These are phyloP conservation scores for Phytophthora constricta DNA, from an alignment of 352 stramenopile species.

Conservation along the genomic window DNA sequence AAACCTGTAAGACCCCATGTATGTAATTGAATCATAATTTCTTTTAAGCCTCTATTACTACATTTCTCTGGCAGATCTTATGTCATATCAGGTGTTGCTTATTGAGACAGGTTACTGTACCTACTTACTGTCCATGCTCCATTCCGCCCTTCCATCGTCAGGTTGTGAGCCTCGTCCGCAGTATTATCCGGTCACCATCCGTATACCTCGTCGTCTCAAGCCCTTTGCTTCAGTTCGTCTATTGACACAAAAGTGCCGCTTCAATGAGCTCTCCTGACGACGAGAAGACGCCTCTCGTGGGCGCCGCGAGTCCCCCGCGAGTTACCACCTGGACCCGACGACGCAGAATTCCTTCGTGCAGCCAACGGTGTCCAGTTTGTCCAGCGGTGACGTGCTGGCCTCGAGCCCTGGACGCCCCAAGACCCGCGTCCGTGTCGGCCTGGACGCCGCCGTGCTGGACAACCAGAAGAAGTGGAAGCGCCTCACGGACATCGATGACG, in stretches of 20 bases:
- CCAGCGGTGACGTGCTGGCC: slow-evolving; percentile 2
- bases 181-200: neutral
- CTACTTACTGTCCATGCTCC: too few relatives aligned
- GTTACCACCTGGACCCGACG: slow-evolving; percentile 14
- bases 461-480: slow-evolving; percentile 88
- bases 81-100: too few relatives aligned
- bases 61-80: too few relatives aligned
- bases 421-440: slow-evolving; percentile 55
- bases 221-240: neutral
- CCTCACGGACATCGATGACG: slow-evolving; percentile 74
- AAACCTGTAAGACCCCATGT: too few relatives aligned
- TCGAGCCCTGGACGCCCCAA: slow-evolving; percentile 30
- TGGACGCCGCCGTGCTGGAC: slow-evolving; percentile 72
- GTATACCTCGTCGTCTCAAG: too few relatives aligned
- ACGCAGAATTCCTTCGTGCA: neutral
- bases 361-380: neutral
- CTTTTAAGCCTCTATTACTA: too few relatives aligned
- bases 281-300: slow-evolving; percentile 53
- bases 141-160: slow-evolving; percentile 31
- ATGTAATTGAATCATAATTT: too few relatives aligned
- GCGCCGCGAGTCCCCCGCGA: neutral
- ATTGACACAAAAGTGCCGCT: slow-evolving; percentile 3
- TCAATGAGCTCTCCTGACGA: slow-evolving; percentile 35
- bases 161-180: slow-evolving; percentile 1
- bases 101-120: too few relatives aligned